phyloP scores from a whole-genome alignment of 805 yeast genomes.

The Danielozyma ontarioensis region DNA sequence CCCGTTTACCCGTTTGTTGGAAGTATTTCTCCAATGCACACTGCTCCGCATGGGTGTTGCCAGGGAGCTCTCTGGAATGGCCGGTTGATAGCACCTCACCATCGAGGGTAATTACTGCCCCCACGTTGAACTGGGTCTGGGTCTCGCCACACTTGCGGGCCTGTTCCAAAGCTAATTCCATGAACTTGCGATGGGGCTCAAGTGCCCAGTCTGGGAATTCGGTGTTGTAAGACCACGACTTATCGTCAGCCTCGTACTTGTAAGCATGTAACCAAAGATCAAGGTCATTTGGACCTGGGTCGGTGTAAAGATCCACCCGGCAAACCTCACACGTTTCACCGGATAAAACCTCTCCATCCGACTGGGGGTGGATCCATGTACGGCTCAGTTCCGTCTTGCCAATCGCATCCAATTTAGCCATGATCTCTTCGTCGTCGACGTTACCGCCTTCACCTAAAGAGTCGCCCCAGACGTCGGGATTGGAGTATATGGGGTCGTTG shows the following conservation, averaged over 20 bases:
- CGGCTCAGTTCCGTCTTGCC: slow-evolving; percentile 70
- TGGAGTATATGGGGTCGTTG: slow-evolving; percentile 65
- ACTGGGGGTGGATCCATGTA: slow-evolving; percentile 58
- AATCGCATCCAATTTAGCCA: slow-evolving; percentile 47
- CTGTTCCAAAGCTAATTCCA: slow-evolving; percentile 72
- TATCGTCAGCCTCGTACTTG: slow-evolving; percentile 57
- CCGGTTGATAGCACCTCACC: slow-evolving; percentile 74
- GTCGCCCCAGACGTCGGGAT: slow-evolving; percentile 75
- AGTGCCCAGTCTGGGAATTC: slow-evolving; percentile 82
- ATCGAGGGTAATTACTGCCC: slow-evolving; percentile 67
- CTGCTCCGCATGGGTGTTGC: slow-evolving; percentile 97
- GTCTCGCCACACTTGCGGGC: slow-evolving; percentile 81
- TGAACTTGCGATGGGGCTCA: slow-evolving; percentile 49
- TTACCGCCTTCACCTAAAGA: slow-evolving; percentile 58
- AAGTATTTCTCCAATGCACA: slow-evolving; percentile 80
- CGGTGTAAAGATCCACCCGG: slow-evolving; percentile 66
- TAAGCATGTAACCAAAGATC: slow-evolving; percentile 90
- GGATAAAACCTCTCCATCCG: slow-evolving; percentile 61
- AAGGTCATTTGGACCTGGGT: slow-evolving; percentile 85
- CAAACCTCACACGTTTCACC: slow-evolving; percentile 63
- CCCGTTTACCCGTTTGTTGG: slow-evolving; percentile 22
- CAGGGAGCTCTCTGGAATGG: slow-evolving; percentile 83
- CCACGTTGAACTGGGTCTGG: slow-evolving; percentile 88
- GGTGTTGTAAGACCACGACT: slow-evolving; percentile 70
- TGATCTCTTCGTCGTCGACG: slow-evolving; percentile 45